These are phyloP conservation scores for Metschnikowia cerradonensis DNA, from an alignment of 805 yeast genomes.

Conservation along the genomic window DNA sequence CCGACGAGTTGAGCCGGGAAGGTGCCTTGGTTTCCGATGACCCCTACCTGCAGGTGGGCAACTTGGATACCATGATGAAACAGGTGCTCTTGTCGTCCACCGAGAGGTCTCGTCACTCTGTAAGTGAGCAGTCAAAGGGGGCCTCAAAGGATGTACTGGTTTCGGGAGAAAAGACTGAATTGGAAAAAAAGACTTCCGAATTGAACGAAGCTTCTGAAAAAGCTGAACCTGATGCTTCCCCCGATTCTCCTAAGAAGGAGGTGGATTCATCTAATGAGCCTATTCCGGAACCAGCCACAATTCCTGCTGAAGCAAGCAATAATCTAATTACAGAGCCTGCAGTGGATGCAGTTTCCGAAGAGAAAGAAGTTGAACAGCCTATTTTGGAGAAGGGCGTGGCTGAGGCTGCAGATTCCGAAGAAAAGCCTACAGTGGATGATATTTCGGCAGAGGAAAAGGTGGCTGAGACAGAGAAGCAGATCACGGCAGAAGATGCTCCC, in stretches of 20 bases:
- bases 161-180: background rate
- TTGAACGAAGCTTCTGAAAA: background rate
- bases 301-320: background rate
- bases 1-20: conserved; percentile 47
- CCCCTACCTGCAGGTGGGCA: conserved; percentile 44
- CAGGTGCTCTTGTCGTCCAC: conserved; percentile 32
- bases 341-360: background rate
- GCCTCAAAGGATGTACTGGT: background rate
- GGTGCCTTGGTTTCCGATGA: conserved; percentile 56
- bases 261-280: too few species aligned
- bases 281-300: background rate
- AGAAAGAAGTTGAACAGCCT: background rate
- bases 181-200: background rate
- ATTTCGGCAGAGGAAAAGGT: conserved; percentile 15
- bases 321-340: background rate
- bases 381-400: background rate
- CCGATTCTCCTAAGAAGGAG: background rate
- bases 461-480: conserved; percentile 7
- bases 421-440: conserved; percentile 12
- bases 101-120: background rate
- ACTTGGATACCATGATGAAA: conserved; percentile 47
- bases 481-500: conserved; percentile 6
- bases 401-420: background rate
- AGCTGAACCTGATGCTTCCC: background rate
- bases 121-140: background rate